Evolutionary conservation across 495 filamentous ascomycete species (phyloP), one percentile per base, ranked within the genome.

Genomic region (Evernia prunastri): DNA sequence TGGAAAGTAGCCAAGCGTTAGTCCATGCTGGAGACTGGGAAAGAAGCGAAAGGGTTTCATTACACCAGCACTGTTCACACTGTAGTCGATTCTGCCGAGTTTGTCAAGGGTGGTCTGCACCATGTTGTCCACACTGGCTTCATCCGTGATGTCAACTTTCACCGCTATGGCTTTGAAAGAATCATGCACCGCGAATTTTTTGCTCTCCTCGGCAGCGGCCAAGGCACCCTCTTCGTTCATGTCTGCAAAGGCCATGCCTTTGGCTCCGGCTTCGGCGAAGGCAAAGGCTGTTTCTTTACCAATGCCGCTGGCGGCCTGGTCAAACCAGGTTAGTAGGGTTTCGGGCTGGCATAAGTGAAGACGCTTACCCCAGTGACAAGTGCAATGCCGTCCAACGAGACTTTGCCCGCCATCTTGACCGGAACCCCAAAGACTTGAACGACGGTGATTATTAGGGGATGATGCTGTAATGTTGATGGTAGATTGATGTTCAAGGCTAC

Each of bases 71-170:
- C 67, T 67, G 43, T 74, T 69, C 5, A 78, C 69, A 27, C 65
- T 69, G 60, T 77, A 78, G 51, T 77, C 72, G 37, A 79, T 70
- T 10, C 68, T 65, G 6, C 72, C 74, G 56, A 78, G 77, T 12
- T 59, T 63, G 12, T 66, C 29, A 0, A 72, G 20, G 42, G 69
- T 68, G 8, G 56, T 20, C 36, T 69, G 53, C 8, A 78, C 68
- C 56, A 75, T 70, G 0, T 37, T n/a, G 18, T 75, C 60, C 15
- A 78, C 76, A 15, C 71, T 73, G 0, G 64, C 64, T 57, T 73
- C 69, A 23, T 62, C 37, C 13, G 65, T 33, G 20, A 78, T 70
- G 64, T 79, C 73, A 18, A 76, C 65, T 15, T 69, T 33, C 15
- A 76, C 35, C n/a, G 59, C 68, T 37, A 71, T 65, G 1, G 68